These are phyloP conservation scores for Daedalea quercina DNA, from an alignment of 768 basidiomycete genomes.

Conservation along the genomic window DNA sequence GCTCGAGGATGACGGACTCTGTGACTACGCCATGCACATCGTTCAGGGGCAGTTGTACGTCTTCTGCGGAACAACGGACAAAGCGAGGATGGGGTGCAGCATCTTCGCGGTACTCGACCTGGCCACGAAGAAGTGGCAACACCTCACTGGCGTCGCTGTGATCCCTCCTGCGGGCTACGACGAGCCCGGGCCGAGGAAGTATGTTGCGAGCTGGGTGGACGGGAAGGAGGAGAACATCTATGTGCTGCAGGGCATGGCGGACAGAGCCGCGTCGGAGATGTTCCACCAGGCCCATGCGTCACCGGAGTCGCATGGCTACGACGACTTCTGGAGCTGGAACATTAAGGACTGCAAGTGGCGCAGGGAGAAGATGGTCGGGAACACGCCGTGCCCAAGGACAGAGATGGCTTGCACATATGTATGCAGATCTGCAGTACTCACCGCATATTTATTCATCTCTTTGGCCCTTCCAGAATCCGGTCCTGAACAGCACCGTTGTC, in stretches of 20 bases:
- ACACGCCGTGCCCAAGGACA: conserved; percentile 27
- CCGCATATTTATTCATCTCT: background rate
- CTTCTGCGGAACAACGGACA: conserved; percentile 30
- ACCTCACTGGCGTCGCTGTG: conserved; percentile 15
- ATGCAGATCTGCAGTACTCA: conserved; percentile 8
- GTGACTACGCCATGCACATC: conserved; percentile 12
- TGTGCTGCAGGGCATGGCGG: conserved; percentile 29
- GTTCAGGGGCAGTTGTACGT: conserved; percentile 30
- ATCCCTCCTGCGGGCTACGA: conserved; percentile 14
- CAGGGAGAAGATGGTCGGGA: conserved; percentile 27
- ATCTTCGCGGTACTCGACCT: conserved; percentile 33
- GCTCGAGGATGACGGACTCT: conserved; percentile 4
- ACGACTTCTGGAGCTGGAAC: conserved; percentile 33
- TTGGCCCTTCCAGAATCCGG: conserved; percentile 21
- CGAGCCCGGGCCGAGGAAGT: conserved; percentile 29
- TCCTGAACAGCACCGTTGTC: conserved; percentile 28
- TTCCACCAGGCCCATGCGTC: conserved; percentile 20
- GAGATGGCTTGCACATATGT: conserved; percentile 28
- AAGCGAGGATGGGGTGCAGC: conserved; percentile 28
- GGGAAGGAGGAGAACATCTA: conserved; percentile 24
- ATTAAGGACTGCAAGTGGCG: conserved; percentile 25
- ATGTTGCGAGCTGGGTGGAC: conserved; percentile 30
- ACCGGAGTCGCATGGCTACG: conserved; percentile 18
- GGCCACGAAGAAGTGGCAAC: conserved; percentile 25
- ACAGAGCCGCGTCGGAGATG: conserved; percentile 24